Conservation (phyloP, 169 alveolate genomes). For the Neospora caninum region DNA sequence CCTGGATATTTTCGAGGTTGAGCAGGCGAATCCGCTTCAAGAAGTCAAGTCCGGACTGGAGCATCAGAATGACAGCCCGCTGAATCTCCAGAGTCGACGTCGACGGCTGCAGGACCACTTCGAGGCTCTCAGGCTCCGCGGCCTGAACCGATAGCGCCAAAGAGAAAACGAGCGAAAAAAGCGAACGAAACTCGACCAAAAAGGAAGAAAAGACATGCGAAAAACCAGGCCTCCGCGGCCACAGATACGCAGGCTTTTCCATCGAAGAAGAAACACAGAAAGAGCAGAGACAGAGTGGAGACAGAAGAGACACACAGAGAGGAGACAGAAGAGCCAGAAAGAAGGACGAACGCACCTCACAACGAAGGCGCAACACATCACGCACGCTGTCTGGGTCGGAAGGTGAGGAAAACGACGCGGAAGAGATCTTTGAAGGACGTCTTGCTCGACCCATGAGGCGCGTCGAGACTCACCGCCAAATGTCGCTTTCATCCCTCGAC, state of each 20-base stretch:
- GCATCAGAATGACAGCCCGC: slow-evolving; percentile 46
- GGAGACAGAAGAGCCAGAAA: not conserved
- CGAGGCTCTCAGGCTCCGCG: slow-evolving; percentile 40
- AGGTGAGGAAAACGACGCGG: too few species aligned
- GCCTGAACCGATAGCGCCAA: not conserved
- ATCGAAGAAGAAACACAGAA: too few species aligned
- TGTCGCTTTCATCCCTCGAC: too few species aligned
- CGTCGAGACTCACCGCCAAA: too few species aligned
- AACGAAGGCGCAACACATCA: too few species aligned
- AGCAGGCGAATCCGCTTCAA: slow-evolving; percentile 17
- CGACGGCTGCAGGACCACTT: slow-evolving; percentile 43
- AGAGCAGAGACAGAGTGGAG: not conserved
- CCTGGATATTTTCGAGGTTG: slow-evolving; percentile 22
- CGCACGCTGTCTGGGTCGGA: too few species aligned
- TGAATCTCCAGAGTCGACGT: slow-evolving; percentile 23
- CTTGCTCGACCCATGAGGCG: too few species aligned
- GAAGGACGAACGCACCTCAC: too few species aligned
- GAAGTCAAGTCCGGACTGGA: slow-evolving; percentile 45
- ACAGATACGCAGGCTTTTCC: not conserved
- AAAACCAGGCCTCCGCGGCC: not conserved
- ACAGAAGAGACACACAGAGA: not conserved
- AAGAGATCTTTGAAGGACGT: too few species aligned
- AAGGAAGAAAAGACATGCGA: too few species aligned
- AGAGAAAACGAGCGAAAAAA: not conserved
- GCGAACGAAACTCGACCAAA: not conserved